A percentile compares a stretch with the other conserved stretches of the same genome.
Conservation (phyloP, 2,329 filamentous ascomycete genomes). For the Colletotrichum falcatum region DNA sequence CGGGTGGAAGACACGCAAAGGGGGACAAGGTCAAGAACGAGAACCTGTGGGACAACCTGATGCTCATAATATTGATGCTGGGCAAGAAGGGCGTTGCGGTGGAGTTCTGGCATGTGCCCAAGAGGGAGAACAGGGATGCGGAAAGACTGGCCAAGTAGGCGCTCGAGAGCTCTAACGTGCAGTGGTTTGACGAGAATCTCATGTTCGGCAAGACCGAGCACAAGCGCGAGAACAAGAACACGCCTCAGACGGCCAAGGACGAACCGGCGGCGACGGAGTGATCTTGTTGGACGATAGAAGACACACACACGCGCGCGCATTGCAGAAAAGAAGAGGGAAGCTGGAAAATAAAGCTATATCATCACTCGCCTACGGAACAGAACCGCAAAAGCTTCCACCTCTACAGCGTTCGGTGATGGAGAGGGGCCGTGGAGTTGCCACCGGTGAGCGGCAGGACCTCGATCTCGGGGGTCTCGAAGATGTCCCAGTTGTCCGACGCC, state of each 20-base stretch:
- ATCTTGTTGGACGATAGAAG: neutral
- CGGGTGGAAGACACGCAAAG: conserved; percentile 13
- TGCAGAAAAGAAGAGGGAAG: neutral
- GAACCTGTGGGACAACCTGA: conserved; percentile 10
- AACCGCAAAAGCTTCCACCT: too few relatives aligned
- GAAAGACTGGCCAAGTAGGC: conserved; percentile 36
- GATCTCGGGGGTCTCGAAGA: conserved; percentile 51
- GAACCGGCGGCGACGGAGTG: conserved; percentile 13
- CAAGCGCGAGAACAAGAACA: neutral
- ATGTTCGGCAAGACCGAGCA: conserved; percentile 5
- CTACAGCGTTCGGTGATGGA: conserved; percentile 10
- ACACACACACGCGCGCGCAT: too few relatives aligned
- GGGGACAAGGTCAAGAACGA: conserved; percentile 21
- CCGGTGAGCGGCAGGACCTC: conserved; percentile 44
- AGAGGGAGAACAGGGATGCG: conserved; percentile 39
- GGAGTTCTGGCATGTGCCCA: conserved; percentile 42
- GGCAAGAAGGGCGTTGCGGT: conserved; percentile 26
- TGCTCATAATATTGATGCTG: conserved; percentile 16
- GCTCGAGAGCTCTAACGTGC: conserved; percentile 6
- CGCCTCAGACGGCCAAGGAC: neutral
- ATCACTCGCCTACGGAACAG: neutral
- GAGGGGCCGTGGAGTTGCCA: conserved; percentile 3
- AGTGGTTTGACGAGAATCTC: conserved; percentile 18
- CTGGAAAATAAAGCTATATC: too few relatives aligned
- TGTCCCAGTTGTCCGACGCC: conserved; percentile 56